Evolutionary conservation across 2,329 filamentous ascomycete genomes (phyloP), one percentile per base, ranked within the genome.

Genomic region (Pyrenochaeta sp.): DNA sequence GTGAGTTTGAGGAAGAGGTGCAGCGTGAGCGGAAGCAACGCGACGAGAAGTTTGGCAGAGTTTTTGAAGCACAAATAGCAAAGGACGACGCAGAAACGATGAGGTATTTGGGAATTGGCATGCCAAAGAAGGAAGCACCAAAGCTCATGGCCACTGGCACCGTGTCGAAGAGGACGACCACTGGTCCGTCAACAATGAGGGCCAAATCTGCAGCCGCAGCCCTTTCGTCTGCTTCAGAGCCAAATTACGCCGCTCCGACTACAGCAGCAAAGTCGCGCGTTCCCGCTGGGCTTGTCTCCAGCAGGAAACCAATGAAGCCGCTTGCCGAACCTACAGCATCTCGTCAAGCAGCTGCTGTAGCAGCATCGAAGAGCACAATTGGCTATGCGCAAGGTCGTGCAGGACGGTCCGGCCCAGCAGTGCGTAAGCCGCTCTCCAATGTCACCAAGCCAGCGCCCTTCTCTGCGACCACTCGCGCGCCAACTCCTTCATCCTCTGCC

Each of bases 381-480:
- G 93, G 93, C 14, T 97, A 96, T 72, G 90, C 85, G 50, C 91
- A 90, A 73, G 92, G 93, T 30, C 85, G 91, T 30, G 78, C 79
- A 10, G 78, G 82, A 2, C 81, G 81, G 17, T 77, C 81, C 2
- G 80, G 79, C 15, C 56, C 64, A 40, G 57, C 66, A 35, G 47
- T 67, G 20, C 73, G 74, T 45, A 73, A 74, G 40, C 74, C 74
- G 6, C 68, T 75, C 23, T 72, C 73, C 32, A 75, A 73, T 53
- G 60, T 75, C 42, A 72, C 68, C 33, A 73, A 67, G 50, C 67
- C 67, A 10, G 56, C 68, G 27, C 65, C 63, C n/a, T 66, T 64
- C 39, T 68, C 69, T 10, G 49, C 64, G n/a, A 46, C 63, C n/a
- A 48, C 66, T 10, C 60, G 61, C 5, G 60, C 66, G 7, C 54